Conservation (phyloP, 495 filamentous ascomycete species). For the Gamarada debralockiae region DNA sequence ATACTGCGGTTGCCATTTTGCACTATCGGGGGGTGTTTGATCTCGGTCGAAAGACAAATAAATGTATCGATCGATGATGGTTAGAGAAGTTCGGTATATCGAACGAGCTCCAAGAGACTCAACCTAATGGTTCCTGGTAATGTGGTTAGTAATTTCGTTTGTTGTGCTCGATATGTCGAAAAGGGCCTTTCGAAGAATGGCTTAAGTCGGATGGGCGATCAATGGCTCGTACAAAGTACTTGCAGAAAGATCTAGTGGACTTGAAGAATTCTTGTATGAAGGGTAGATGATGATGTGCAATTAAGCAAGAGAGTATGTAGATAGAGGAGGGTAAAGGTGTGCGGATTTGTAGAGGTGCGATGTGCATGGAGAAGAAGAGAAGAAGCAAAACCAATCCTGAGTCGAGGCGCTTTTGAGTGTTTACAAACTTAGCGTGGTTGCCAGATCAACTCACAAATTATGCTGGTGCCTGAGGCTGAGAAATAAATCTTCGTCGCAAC, state of each 20-base stretch:
- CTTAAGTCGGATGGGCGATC: conserved; percentile 24
- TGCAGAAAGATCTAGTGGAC: conserved; percentile 45
- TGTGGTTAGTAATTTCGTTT: conserved; percentile 45
- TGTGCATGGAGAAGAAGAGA: conserved; percentile 16
- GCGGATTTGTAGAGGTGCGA: conserved; percentile 22
- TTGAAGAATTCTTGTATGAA: conserved; percentile 28
- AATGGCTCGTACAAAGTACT: conserved; percentile 26
- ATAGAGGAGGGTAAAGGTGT: conserved; percentile 26
- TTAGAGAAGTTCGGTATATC: conserved; percentile 38
- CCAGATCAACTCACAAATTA: neutral
- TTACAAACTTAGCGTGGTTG: conserved; percentile 17
- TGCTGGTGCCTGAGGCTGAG: too few relatives aligned
- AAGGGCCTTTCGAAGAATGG: conserved; percentile 31
- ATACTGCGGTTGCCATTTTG: conserved; percentile 86
- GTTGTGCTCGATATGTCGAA: conserved; percentile 46
- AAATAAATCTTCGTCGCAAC: too few relatives aligned
- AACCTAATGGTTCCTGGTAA: conserved; percentile 62
- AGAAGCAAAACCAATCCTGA: neutral
- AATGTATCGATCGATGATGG: conserved; percentile 44
- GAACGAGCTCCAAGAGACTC: conserved; percentile 59
- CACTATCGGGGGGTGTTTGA: conserved; percentile 30
- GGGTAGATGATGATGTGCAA: conserved; percentile 26
- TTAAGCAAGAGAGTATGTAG: conserved; percentile 7
- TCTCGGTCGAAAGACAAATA: conserved; percentile 40
- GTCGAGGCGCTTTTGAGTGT: conserved; percentile 10